Conservation (phyloP, 495 filamentous ascomycete genomes). For the Friedmanniomyces simplex region DNA sequence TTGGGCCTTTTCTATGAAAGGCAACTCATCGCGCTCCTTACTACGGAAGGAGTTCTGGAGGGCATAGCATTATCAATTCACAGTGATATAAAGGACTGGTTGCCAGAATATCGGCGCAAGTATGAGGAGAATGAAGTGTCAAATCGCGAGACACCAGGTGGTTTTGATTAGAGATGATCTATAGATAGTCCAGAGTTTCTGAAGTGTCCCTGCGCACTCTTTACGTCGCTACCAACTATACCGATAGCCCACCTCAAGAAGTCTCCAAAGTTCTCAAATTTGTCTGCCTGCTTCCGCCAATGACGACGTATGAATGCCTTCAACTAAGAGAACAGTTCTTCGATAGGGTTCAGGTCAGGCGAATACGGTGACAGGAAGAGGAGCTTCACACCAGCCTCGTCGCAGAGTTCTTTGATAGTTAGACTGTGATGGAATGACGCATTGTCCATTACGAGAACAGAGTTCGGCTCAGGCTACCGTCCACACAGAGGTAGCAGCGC, state of each 20-base stretch:
- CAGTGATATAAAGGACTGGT: too few species aligned
- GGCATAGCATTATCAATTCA: too few species aligned
- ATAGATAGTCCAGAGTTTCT: not conserved
- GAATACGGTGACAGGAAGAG: constrained; percentile 32
- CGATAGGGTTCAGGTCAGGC: constrained; percentile 31
- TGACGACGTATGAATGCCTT: constrained; percentile 8
- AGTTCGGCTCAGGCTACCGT: constrained; percentile 33
- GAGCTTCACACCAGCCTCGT: constrained; percentile 32
- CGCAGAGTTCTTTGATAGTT: constrained; percentile 30
- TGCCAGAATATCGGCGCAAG: too few species aligned
- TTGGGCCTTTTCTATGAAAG: too few species aligned
- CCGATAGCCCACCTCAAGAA: constrained; percentile 8
- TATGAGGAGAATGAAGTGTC: too few species aligned
- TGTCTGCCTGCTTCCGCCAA: not conserved
- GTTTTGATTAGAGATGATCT: too few species aligned
- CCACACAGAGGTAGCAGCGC: constrained; percentile 27
- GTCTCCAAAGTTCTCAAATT: not conserved
- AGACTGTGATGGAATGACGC: constrained; percentile 34
- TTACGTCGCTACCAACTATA: not conserved
- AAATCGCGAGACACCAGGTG: too few species aligned
- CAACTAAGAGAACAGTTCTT: constrained; percentile 21
- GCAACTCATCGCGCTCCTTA: too few species aligned
- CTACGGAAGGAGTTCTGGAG: too few species aligned
- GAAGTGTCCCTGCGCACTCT: not conserved
- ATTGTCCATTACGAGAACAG: constrained; percentile 40